Evolutionary conservation across 108 stramenopile genomes (phyloP).

Genomic region (Seminavis robusta): DNA sequence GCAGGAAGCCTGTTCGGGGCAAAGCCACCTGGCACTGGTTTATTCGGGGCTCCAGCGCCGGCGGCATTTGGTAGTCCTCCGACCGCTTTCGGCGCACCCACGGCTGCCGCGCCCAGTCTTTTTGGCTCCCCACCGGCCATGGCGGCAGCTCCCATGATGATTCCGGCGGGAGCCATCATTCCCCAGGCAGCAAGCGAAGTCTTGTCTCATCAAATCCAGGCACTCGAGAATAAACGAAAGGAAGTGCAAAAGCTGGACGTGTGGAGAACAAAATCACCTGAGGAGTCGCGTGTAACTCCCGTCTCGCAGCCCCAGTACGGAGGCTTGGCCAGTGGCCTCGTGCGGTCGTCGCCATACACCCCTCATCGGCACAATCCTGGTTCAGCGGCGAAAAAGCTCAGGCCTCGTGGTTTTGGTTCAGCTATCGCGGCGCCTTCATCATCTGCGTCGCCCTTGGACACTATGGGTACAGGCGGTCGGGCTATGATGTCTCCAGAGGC

Average conservation of each 20-base stretch:
- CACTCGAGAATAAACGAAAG: constrained; percentile 69
- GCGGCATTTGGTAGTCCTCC: too few species aligned
- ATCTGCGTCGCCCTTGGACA: constrained; percentile 1
- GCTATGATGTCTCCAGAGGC: constrained; percentile 48
- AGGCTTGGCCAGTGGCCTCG: background rate
- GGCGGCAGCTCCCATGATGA: background rate
- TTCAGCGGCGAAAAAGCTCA: too few species aligned
- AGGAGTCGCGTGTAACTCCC: constrained; percentile 9
- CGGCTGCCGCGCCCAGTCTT: too few species aligned
- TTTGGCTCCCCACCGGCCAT: constrained; percentile 14
- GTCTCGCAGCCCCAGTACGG: background rate
- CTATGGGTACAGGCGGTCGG: constrained; percentile 2
- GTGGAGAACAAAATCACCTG: constrained; percentile 51
- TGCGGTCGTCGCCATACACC: too few species aligned
- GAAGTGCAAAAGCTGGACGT: constrained; percentile 69
- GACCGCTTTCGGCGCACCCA: too few species aligned
- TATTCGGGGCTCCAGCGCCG: constrained; percentile 55
- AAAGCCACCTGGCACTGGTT: constrained; percentile 30
- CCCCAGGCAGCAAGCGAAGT: constrained; percentile 69
- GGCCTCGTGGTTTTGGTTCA: too few species aligned
- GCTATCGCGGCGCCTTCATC: constrained; percentile 58
- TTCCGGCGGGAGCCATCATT: constrained; percentile 31
- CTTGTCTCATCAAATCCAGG: constrained; percentile 69
- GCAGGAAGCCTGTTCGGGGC: constrained; percentile 42
- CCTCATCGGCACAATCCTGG: too few species aligned